These are phyloP conservation scores for Abelmoschus esculentus DNA, from an alignment of 345 rosid genomes.

Conservation along the genomic window DNA sequence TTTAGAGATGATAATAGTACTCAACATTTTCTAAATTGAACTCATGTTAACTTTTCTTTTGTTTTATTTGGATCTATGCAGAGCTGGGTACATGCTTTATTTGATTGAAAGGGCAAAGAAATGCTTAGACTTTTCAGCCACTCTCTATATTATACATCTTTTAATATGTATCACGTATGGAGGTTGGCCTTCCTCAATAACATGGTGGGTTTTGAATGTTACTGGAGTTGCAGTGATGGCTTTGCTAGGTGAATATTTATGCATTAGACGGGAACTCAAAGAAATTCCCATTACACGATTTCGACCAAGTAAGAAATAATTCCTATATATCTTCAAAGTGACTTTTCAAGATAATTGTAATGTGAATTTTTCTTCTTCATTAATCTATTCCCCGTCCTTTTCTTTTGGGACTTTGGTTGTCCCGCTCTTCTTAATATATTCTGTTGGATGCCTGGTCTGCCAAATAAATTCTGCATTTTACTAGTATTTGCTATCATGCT, in stretches of 20 bases:
- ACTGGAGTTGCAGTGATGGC: conserved; percentile 75
- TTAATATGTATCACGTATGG: conserved; percentile 72
- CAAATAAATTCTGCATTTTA: not conserved
- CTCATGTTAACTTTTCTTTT: not conserved
- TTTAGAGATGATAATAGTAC: not conserved
- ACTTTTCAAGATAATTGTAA: not conserved
- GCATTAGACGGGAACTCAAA: conserved; percentile 60
- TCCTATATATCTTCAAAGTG: not conserved
- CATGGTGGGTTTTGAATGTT: conserved; percentile 92
- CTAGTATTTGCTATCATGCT: not conserved
- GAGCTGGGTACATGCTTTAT: conserved; percentile 74
- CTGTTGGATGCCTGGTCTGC: not conserved
- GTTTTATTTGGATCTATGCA: conserved; percentile 24
- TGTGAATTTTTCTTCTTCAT: not conserved
- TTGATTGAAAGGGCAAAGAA: conserved; percentile 88
- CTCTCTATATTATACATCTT: conserved; percentile 70
- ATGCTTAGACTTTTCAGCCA: conserved; percentile 87
- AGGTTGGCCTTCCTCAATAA: conserved; percentile 91
- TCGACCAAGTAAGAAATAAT: conserved; percentile 54
- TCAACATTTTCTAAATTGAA: not conserved
- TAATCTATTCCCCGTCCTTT: not conserved
- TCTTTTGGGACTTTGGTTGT: not conserved
- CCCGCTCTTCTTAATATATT: not conserved
- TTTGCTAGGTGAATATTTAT: conserved; percentile 77
- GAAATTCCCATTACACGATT: conserved; percentile 70